Evolutionary conservation across 1,139 yeast genomes (phyloP).

Genomic region (Pichiaceae sp.): DNA sequence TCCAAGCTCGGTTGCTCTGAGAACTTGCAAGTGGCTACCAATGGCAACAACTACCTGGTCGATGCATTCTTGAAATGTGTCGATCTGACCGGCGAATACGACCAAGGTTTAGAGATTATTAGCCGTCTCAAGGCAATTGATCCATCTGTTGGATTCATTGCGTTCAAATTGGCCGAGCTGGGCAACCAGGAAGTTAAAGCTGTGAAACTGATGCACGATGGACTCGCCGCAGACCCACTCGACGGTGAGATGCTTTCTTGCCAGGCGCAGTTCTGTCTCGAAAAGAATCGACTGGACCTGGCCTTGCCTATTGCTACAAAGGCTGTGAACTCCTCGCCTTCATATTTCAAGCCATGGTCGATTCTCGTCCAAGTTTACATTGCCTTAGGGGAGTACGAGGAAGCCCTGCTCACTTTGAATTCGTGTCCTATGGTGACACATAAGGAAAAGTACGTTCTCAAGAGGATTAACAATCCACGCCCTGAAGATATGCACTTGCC

Average conservation of each 20-base stretch:
- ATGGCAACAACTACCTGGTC: slow-evolving; percentile 41
- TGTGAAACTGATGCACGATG: slow-evolving; percentile 38
- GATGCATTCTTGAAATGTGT: slow-evolving; percentile 45
- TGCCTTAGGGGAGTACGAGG: slow-evolving; percentile 43
- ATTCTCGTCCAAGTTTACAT: slow-evolving; percentile 43
- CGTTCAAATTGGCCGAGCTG: slow-evolving; percentile 38
- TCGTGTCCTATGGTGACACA: slow-evolving; percentile 60
- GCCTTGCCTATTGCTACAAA: slow-evolving; percentile 47
- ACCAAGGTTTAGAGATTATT: slow-evolving; percentile 38
- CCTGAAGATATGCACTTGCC: slow-evolving; percentile 44
- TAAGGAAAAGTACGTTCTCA: slow-evolving; percentile 40
- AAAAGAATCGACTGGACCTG: slow-evolving; percentile 41
- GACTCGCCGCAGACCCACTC: slow-evolving; percentile 33
- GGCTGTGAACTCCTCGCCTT: slow-evolving; percentile 50
- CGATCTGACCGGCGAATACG: slow-evolving; percentile 40
- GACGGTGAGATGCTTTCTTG: slow-evolving; percentile 40
- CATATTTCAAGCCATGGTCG: slow-evolving; percentile 50
- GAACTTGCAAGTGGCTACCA: slow-evolving; percentile 56
- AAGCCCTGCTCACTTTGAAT: slow-evolving; percentile 47
- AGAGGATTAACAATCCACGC: slow-evolving; percentile 39
- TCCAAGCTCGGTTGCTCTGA: slow-evolving; percentile 47
- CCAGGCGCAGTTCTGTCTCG: slow-evolving; percentile 45
- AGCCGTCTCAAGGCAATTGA: slow-evolving; percentile 32
- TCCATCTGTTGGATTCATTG: slow-evolving; percentile 35
- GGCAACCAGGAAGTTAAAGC: slow-evolving; percentile 46